Conservation (phyloP, 208 protist species). For the Phytomonas sp. region DNA sequence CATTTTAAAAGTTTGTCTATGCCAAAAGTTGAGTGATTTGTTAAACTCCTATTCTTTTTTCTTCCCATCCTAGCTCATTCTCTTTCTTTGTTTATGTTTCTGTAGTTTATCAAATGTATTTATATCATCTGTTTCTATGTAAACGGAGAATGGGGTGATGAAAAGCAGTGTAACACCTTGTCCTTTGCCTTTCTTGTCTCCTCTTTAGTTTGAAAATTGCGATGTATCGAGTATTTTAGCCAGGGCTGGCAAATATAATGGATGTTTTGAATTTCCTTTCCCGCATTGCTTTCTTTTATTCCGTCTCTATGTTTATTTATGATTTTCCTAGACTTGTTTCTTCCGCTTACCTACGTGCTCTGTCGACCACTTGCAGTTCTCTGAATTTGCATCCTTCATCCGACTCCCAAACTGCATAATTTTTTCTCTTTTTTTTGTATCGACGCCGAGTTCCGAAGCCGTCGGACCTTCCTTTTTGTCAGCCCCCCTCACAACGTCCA, state of each 20-base stretch:
- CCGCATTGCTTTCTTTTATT: too few species aligned
- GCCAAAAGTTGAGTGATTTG: conserved; percentile 13
- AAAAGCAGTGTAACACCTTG: neutral
- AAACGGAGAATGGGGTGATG: neutral
- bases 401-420: too few species aligned
- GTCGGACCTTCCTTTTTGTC: too few species aligned
- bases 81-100: neutral
- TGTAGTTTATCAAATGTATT: neutral
- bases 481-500: too few species aligned
- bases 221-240: too few species aligned
- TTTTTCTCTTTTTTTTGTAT: too few species aligned
- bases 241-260: conserved; percentile 9
- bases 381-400: too few species aligned
- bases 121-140: neutral
- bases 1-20: conserved; percentile 11
- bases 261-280: conserved; percentile 4
- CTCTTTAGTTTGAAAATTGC: neutral
- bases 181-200: neutral
- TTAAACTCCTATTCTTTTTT: conserved; percentile 2
- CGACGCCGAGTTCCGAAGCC: too few species aligned
- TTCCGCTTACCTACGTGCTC: too few species aligned
- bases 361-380: too few species aligned
- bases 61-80: neutral
- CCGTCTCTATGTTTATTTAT: neutral
- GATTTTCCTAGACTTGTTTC: conserved; percentile 1